A percentile compares a stretch with the other conserved stretches of the same genome.
These are phyloP conservation scores for Xylariaceae sp. DNA, from an alignment of 2,329 filamentous ascomycete species.

Conservation along the genomic window DNA sequence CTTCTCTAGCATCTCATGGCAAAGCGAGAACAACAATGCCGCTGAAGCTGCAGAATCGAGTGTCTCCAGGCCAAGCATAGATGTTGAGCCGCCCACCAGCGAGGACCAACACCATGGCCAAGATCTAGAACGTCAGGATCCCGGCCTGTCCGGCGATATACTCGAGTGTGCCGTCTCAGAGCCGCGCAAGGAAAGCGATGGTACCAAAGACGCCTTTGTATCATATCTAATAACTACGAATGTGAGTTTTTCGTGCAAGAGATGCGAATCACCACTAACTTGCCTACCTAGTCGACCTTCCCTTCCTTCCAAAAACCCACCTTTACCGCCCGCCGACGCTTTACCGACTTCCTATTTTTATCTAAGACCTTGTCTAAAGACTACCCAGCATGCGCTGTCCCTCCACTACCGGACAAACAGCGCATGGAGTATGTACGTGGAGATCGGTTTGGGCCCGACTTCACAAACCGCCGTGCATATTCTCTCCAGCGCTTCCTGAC, in stretches of 20 bases:
- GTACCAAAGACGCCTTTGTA: conserved; percentile 94
- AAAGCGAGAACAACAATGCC: conserved; percentile 62
- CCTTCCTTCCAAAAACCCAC: conserved; percentile 85
- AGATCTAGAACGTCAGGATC: conserved; percentile 53
- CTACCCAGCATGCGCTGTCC: conserved; percentile 90
- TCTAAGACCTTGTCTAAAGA: conserved; percentile 89
- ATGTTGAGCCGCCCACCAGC: conserved; percentile 38
- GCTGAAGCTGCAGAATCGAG: conserved; percentile 39
- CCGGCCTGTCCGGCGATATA: conserved; percentile 72
- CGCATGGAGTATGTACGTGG: conserved; percentile 98
- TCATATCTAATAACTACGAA: conserved; percentile 94
- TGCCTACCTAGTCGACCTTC: conserved; percentile 78
- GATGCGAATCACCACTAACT: conserved; percentile 19
- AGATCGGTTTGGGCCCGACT: conserved; percentile 92
- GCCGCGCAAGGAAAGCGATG: conserved; percentile 93
- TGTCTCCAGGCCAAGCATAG: conserved; percentile 35
- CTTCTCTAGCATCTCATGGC: conserved; percentile 84
- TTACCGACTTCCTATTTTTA: conserved; percentile 97
- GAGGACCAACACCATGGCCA: conserved; percentile 52
- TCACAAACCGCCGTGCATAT: conserved; percentile 85
- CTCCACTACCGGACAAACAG: conserved; percentile 96
- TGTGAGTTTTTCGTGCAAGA: conserved; percentile 61
- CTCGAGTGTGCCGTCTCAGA: conserved; percentile 84
- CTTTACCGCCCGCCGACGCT: conserved; percentile 84
- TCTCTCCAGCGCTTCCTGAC: conserved; percentile 91